phyloP scores from a whole-genome alignment of 345 rosid species.

The Physaria fendleri region DNA sequence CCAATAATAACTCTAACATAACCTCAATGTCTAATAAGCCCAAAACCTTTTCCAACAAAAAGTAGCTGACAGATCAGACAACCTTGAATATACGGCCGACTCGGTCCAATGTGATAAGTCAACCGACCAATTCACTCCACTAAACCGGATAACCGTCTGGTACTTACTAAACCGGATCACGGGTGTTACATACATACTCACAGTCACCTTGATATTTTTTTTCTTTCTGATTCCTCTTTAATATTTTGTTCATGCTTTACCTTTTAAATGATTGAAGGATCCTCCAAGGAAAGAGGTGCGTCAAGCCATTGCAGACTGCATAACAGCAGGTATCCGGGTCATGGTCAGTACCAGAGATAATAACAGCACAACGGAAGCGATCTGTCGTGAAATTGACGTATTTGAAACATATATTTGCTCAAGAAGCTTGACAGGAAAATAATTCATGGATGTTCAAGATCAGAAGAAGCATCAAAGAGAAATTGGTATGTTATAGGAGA shows the following conservation, averaged over 20 bases:
- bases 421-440: constrained; percentile 78
- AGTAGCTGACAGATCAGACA: too few relatives aligned
- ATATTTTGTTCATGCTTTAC: not conserved
- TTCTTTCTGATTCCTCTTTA: constrained; percentile 4
- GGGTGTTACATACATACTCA: too few relatives aligned
- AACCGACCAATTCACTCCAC: too few relatives aligned
- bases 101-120: too few relatives aligned
- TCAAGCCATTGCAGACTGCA: constrained; percentile 95
- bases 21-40: too few relatives aligned
- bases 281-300: constrained; percentile 94
- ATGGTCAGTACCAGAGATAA: constrained; percentile 98
- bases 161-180: too few relatives aligned
- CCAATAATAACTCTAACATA: too few relatives aligned
- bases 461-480: constrained; percentile 58
- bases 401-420: constrained; percentile 55
- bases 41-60: too few relatives aligned
- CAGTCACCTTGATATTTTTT: not conserved
- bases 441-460: constrained; percentile 48
- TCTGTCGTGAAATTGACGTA: constrained; percentile 91
- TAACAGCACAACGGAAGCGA: constrained; percentile 92
- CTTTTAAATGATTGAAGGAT: constrained; percentile 45
- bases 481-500: too few relatives aligned
- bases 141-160: too few relatives aligned
- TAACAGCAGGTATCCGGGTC: constrained; percentile 91
- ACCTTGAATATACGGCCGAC: too few relatives aligned